These are phyloP conservation scores for Aspergillus persii DNA, from an alignment of 2,329 filamentous ascomycete genomes.

Conservation along the genomic window DNA sequence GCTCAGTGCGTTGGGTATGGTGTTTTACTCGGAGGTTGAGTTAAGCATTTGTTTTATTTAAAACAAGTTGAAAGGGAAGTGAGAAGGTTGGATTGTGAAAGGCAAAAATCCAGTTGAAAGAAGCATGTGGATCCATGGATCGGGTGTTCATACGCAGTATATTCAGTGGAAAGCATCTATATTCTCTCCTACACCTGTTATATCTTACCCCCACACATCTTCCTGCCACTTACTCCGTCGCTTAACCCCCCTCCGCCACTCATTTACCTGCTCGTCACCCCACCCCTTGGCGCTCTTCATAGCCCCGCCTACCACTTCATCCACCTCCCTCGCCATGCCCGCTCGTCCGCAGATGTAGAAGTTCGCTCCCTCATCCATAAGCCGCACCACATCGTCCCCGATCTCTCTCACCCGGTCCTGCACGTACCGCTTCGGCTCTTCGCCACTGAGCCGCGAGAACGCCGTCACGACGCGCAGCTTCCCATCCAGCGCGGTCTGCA, in stretches of 20 bases:
- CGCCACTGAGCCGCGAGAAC: constrained; percentile 25
- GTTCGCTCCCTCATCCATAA: constrained; percentile 39
- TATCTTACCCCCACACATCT: constrained; percentile 47
- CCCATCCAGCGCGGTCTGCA: constrained; percentile 18
- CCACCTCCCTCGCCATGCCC: constrained; percentile 44
- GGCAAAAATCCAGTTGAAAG: background rate
- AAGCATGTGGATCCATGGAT: constrained; percentile 6
- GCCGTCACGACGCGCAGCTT: constrained; percentile 24
- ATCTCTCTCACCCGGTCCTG: constrained; percentile 38
- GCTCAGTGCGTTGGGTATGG: too few relatives aligned
- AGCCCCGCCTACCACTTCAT: constrained; percentile 37
- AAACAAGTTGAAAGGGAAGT: background rate
- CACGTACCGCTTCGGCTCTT: constrained; percentile 31
- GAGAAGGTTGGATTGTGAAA: too few relatives aligned
- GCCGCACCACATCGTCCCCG: constrained; percentile 27
- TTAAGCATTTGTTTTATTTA: background rate
- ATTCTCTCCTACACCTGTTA: too few relatives aligned
- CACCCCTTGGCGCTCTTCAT: constrained; percentile 37
- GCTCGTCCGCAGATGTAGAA: constrained; percentile 42
- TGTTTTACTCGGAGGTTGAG: background rate
- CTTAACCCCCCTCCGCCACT: constrained; percentile 50
- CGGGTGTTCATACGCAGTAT: too few relatives aligned
- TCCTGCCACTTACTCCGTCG: constrained; percentile 54
- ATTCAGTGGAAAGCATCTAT: too few relatives aligned
- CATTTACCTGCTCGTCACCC: constrained; percentile 41